Evolutionary conservation across 345 rosid species (phyloP).

Genomic region (Corchorus olitorius): DNA sequence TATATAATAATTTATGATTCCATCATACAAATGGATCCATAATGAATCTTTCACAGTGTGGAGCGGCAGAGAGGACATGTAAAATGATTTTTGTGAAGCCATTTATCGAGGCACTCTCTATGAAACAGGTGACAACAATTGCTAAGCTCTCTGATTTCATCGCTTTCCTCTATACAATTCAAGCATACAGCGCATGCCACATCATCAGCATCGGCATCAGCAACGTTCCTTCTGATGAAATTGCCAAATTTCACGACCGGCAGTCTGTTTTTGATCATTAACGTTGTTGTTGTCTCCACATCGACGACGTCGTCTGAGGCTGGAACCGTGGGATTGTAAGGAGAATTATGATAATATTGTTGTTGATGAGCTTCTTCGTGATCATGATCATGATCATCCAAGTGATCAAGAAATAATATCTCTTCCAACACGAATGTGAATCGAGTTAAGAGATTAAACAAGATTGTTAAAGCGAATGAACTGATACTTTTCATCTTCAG

Average conservation of each 20-base stretch:
- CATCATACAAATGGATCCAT: too few species aligned
- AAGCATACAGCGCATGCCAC: constrained; percentile 43
- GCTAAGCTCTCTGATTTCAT: constrained; percentile 38
- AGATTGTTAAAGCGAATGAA: constrained; percentile 1
- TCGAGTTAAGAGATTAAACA: constrained; percentile 19
- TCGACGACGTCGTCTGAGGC: constrained; percentile 28
- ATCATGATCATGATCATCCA: neutral
- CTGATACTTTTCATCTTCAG: constrained; percentile 24
- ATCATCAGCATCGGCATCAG: neutral
- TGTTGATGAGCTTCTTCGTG: neutral
- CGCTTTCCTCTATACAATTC: constrained; percentile 26
- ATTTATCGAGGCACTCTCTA: constrained; percentile 43
- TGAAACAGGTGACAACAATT: constrained; percentile 56
- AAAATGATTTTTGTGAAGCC: constrained; percentile 40
- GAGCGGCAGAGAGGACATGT: constrained; percentile 54
- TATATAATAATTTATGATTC: too few species aligned
- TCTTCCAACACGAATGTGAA: constrained; percentile 18
- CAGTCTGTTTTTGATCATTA: constrained; percentile 33
- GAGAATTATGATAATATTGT: too few species aligned
- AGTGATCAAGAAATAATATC: constrained; percentile 29
- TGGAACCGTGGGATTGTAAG: neutral
- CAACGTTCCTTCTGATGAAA: neutral
- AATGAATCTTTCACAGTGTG: constrained; percentile 16
- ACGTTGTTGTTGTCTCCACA: constrained; percentile 10
- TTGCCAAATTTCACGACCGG: constrained; percentile 6